phyloP scores from a whole-genome alignment of 257 asterid genomes.

The Prunella vulgaris region DNA sequence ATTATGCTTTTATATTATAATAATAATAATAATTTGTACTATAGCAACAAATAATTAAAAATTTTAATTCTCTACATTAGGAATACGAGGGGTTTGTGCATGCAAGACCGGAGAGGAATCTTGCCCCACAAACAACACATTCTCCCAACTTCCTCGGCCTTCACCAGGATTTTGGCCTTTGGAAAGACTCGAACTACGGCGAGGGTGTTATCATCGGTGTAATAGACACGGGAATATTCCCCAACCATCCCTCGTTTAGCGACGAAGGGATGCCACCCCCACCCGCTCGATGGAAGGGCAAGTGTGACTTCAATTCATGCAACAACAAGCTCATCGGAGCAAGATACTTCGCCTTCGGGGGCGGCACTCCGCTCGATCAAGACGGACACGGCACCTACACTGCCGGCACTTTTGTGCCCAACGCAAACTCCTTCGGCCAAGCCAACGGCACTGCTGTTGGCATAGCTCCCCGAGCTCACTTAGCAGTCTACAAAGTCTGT shows the following conservation, averaged over 20 bases:
- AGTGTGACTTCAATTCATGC: slow-evolving; percentile 21
- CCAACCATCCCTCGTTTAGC: slow-evolving; percentile 24
- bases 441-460: slow-evolving; percentile 50
- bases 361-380: slow-evolving; percentile 5
- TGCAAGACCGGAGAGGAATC: slow-evolving; percentile 28
- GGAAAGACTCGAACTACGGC: slow-evolving; percentile 24
- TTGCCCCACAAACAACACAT: slow-evolving; percentile 42
- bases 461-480: slow-evolving; percentile 38
- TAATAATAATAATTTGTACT: too few species aligned
- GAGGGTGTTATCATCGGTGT: slow-evolving; percentile 28
- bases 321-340: slow-evolving; percentile 33
- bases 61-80: neutral
- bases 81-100: slow-evolving; percentile 27
- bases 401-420: slow-evolving; percentile 32
- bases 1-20: too few species aligned
- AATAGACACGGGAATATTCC: slow-evolving; percentile 17
- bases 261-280: slow-evolving; percentile 26
- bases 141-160: slow-evolving; percentile 46
- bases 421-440: slow-evolving; percentile 29
- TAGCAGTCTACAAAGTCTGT: slow-evolving; percentile 39
- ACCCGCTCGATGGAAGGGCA: slow-evolving; percentile 27
- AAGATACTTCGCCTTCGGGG: neutral
- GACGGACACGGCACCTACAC: slow-evolving; percentile 47
- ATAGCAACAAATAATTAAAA: too few species aligned
- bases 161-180: slow-evolving; percentile 21